Evolutionary conservation across 148 eudicot genomes (phyloP).

Genomic region (Salicornia ramosissima): DNA sequence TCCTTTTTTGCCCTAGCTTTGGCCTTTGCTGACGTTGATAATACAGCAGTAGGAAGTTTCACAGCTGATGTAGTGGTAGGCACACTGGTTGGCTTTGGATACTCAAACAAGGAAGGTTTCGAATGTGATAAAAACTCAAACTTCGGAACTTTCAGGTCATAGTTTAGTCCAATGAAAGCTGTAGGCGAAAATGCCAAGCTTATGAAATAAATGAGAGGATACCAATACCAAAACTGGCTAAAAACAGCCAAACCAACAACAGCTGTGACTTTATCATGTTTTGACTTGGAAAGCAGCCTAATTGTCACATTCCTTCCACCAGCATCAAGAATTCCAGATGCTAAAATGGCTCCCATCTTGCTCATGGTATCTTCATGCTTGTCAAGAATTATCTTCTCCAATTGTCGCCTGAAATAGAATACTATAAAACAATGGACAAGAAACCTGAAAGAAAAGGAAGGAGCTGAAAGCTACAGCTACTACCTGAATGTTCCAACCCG

Average conservation of each 20-base stretch:
- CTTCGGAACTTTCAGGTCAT: constrained; percentile 84
- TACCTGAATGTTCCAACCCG: constrained; percentile 99
- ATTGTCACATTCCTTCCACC: constrained; percentile 99
- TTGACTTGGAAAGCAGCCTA: constrained; percentile 79
- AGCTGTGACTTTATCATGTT: constrained; percentile 90
- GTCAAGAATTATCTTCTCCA: constrained; percentile 92
- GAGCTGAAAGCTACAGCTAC: not conserved
- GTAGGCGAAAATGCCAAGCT: constrained; percentile 95
- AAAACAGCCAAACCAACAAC: constrained; percentile 94
- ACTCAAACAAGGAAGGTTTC: constrained; percentile 94
- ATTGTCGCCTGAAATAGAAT: constrained; percentile 55
- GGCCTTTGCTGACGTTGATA: constrained; percentile 77
- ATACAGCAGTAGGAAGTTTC: constrained; percentile 87
- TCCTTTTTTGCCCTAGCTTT: constrained; percentile 93
- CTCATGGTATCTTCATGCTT: constrained; percentile 99
- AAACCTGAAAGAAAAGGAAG: not conserved
- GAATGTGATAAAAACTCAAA: constrained; percentile 87
- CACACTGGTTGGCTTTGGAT: constrained; percentile 83
- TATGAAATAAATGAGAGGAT: constrained; percentile 92
- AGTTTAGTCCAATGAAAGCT: constrained; percentile 88
- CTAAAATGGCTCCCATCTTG: constrained; percentile 99
- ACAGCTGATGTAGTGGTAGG: constrained; percentile 72
- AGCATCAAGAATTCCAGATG: constrained; percentile 95
- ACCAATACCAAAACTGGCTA: constrained; percentile 99
- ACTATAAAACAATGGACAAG: not conserved